Percentiles rank a stretch among this genome's conserved stretches.
Evolutionary conservation across 106 monocot species (phyloP).

Genomic region (Acorus calamus): DNA sequence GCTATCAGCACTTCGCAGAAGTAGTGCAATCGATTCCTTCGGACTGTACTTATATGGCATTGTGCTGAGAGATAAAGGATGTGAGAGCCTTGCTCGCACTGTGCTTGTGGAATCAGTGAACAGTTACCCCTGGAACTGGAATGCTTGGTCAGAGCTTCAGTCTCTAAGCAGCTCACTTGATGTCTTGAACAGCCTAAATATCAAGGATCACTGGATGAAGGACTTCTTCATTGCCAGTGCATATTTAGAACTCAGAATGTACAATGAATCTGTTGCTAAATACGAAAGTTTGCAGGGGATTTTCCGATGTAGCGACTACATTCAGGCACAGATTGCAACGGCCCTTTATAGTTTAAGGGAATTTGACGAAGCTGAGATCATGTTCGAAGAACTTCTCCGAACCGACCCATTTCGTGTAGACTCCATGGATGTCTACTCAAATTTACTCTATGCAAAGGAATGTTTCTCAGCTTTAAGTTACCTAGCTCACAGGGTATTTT

Average conservation of each 20-base stretch:
- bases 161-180: constrained; percentile 67
- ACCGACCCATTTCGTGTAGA: constrained; percentile 84
- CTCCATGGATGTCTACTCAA: constrained; percentile 94
- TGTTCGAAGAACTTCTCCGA: constrained; percentile 93
- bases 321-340: constrained; percentile 85
- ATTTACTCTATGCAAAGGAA: constrained; percentile 94
- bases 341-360: constrained; percentile 76
- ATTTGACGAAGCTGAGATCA: constrained; percentile 84
- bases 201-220: constrained; percentile 98
- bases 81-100: constrained; percentile 45
- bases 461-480: constrained; percentile 61
- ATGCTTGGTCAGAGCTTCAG: constrained; percentile 83
- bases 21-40: constrained; percentile 60
- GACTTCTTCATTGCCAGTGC: constrained; percentile 85
- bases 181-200: constrained; percentile 43
- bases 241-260: constrained; percentile 81
- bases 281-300: constrained; percentile 47
- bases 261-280: constrained; percentile 61
- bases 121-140: constrained; percentile 97
- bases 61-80: constrained; percentile 82
- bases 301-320: constrained; percentile 70
- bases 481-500: constrained; percentile 91
- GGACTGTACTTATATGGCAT: constrained; percentile 84
- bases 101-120: constrained; percentile 83
- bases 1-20: constrained; percentile 53